Evolutionary conservation across 352 stramenopile genomes (phyloP).

Genomic region (Plasmopara muralis): DNA sequence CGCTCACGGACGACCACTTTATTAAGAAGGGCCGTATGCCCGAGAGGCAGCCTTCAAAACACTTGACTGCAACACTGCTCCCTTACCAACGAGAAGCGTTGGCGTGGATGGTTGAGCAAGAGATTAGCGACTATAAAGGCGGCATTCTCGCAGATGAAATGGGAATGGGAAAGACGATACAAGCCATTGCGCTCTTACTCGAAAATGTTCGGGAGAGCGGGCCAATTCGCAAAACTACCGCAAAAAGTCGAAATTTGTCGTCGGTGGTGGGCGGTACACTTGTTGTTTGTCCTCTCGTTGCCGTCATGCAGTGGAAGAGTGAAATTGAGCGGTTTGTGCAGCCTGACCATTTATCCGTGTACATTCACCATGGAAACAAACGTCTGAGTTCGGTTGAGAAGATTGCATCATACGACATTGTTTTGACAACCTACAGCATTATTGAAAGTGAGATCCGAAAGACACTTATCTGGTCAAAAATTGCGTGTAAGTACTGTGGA

Average conservation of each 20-base stretch:
- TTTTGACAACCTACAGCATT: slow-evolving; percentile 98
- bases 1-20: slow-evolving; percentile 65
- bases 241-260: slow-evolving; percentile 3
- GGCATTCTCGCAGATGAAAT: slow-evolving; percentile 99
- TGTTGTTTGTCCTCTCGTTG: slow-evolving; percentile 96
- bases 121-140: slow-evolving; percentile 85
- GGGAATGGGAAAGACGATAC: slow-evolving; percentile 96
- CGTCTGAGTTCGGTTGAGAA: slow-evolving; percentile 48
- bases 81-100: slow-evolving; percentile 98
- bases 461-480: slow-evolving; percentile 62
- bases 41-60: slow-evolving; percentile 65
- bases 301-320: slow-evolving; percentile 91
- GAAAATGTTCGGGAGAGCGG: slow-evolving; percentile 69
- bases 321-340: slow-evolving; percentile 92
- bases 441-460: slow-evolving; percentile 89
- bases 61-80: slow-evolving; percentile 87
- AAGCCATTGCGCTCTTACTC: slow-evolving; percentile 95
- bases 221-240: slow-evolving; percentile 13
- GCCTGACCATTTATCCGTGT: slow-evolving; percentile 86
- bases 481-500: slow-evolving; percentile 94
- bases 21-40: slow-evolving; percentile 58
- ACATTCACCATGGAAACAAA: slow-evolving; percentile 95
- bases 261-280: slow-evolving; percentile 82
- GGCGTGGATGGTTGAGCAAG: slow-evolving; percentile 92
- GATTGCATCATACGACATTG: slow-evolving; percentile 95